Base-by-base conservation (phyloP, 2,329 filamentous ascomycete species). In the Grosmannia clavigera region DNA sequence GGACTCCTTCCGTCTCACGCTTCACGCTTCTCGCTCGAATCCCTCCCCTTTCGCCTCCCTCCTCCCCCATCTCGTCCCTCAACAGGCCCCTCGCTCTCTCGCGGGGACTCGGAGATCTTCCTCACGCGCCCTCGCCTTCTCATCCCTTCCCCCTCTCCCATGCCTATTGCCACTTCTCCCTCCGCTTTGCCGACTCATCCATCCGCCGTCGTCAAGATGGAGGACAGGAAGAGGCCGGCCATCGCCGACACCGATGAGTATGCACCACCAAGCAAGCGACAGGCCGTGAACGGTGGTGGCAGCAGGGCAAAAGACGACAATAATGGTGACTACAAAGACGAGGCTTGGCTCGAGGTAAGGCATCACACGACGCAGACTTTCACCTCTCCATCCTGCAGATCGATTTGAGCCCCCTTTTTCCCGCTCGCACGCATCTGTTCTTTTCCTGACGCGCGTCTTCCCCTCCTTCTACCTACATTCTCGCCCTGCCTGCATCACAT, bases 161-260 rank as follows among this genome's bases (percentile, higher is more conserved):
- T 95, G 90, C 86, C 86, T 86, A 83, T 88, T 82, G 85, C 88
- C 78, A 87, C 88, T 77, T 81, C 83, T 68, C 80, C 81, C 73
- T 82, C 84, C 75, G 80, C 86, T 75, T 74, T 76, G 71, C 81
- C 86, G 64, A 65, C 63, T 80, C 83, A 85, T 82, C 84, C 88
- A 80, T 87, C 90, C 78, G 85, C 85, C 81, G 81, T 89, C 77
- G 80, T 85, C 79, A 96, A 94, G 83, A 99, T 97, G 92, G 94
- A 99, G 82, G 94, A 97, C 80, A 90, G 94, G 83, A 99, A 99
- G 83, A 86, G 94, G 83, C 88, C 91, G 71, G 89, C 91, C 71
- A 82, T 87, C 68, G 81, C 83, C 75, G 88, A 87, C 71, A 78
- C 83, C 69, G 89, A 94, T 73, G 90, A 96, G 67, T 79, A 89